Evolutionary conservation across 257 asterid species (phyloP).

Genomic region (Lithospermum erythrorhizon): DNA sequence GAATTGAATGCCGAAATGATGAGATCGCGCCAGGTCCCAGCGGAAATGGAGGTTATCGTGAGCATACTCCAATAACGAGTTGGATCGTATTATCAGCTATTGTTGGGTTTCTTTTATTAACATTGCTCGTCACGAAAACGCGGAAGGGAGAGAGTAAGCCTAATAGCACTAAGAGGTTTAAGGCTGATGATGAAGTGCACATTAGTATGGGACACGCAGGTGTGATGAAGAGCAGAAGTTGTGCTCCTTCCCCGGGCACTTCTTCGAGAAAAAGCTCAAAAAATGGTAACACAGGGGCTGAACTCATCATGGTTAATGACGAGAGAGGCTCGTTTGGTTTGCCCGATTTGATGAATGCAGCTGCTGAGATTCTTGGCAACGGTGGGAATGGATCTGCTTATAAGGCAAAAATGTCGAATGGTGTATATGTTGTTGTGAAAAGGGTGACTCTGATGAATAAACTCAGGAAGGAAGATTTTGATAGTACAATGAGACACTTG

Average conservation of each 20-base stretch:
- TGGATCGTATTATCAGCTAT: constrained; percentile 54
- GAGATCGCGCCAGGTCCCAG: neutral
- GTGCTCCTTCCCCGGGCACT: constrained; percentile 18
- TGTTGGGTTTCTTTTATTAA: constrained; percentile 33
- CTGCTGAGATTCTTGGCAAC: constrained; percentile 86
- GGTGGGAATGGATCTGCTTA: constrained; percentile 80
- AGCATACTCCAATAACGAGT: constrained; percentile 14
- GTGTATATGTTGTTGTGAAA: constrained; percentile 77
- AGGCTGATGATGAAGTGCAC: constrained; percentile 30
- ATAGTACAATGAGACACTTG: constrained; percentile 41
- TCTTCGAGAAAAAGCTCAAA: constrained; percentile 28
- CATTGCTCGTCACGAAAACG: constrained; percentile 40
- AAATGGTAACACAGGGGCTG: constrained; percentile 22
- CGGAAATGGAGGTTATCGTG: too few species aligned
- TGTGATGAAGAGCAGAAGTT: constrained; percentile 21
- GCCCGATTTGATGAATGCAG: constrained; percentile 88
- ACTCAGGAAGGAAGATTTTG: constrained; percentile 52
- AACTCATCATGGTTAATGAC: constrained; percentile 50
- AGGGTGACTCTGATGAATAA: constrained; percentile 63
- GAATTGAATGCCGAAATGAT: neutral
- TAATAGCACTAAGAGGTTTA: neutral
- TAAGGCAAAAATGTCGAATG: constrained; percentile 57
- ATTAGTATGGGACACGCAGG: constrained; percentile 27
- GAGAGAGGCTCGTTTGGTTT: constrained; percentile 57
- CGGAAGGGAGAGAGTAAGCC: constrained; percentile 31